Evolutionary conservation across 129 eudicot species (phyloP).

Genomic region (Pulicaria dysenterica): DNA sequence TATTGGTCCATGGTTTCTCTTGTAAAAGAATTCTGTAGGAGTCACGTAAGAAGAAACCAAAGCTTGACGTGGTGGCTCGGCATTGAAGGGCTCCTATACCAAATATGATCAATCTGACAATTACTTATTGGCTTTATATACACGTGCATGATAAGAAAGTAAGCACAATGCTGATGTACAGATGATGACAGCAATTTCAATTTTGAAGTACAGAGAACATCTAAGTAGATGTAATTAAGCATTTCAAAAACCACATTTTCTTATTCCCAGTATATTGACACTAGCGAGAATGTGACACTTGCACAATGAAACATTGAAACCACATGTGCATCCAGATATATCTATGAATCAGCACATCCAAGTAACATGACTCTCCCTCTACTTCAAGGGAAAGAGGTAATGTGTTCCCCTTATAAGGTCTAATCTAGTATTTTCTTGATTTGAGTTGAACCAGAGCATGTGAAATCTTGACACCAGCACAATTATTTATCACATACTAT

Average conservation of each 20-base stretch:
- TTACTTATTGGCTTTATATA: background rate
- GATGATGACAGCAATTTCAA: background rate
- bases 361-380: background rate
- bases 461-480: background rate
- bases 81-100: slow-evolving; percentile 92
- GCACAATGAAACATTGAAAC: background rate
- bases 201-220: background rate
- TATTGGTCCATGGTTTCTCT: slow-evolving; percentile 92
- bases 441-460: background rate
- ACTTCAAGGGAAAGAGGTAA: background rate
- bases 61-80: slow-evolving; percentile 85
- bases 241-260: slow-evolving; percentile 12
- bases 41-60: slow-evolving; percentile 84
- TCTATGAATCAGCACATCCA: slow-evolving; percentile 7
- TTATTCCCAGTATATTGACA: background rate
- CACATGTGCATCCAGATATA: slow-evolving; percentile 4
- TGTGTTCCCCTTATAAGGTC: background rate
- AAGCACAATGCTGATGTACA: background rate
- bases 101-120: slow-evolving; percentile 12
- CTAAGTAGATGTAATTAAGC: background rate
- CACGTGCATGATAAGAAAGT: background rate
- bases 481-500: background rate
- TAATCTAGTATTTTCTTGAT: background rate
- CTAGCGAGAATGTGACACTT: background rate
- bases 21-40: slow-evolving; percentile 84